Base-by-base conservation (phyloP, 1,284 basidiomycete species). In the Ganoderma sinense region DNA sequence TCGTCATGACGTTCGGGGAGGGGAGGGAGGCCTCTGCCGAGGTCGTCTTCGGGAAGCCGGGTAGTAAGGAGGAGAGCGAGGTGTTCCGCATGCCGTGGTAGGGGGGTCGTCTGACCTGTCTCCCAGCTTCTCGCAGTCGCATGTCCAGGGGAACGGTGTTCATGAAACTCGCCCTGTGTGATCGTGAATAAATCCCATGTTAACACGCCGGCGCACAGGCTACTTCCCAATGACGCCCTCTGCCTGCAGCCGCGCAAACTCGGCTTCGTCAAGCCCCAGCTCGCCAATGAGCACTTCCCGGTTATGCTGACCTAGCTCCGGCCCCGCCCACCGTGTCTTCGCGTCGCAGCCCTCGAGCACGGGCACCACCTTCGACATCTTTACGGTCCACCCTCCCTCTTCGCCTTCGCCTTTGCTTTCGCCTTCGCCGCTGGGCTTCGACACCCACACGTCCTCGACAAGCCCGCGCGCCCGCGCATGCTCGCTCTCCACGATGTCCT, bases 251-350 rank as follows among this genome's bases (percentile, higher is more conserved):
- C 76, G 77, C 11, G 75, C 74, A 26, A 91, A 77, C 60, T 87
- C 85, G 6, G 82, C 79, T 23, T 77, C 73, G 13, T 79, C 79
- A 51, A 91, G 71, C 1, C 86, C 87, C 63, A 92, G 78, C 61
- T 89, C 84, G 0, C 79, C 79, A 65, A 75, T 80, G 64, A 92
- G 77, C 31, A 92, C 86, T 70, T 90, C 86, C 41, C 86, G 83
- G 6, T 90, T 92, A 76, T 92, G 90, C 66, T 84, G 78, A 10
- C 91, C 91, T 39, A 92, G 80, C 71, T 90, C 84, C 4, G 90
- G 90, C 1, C 90, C 90, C 40, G 89, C 90, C 90, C 90, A 92
- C 68, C 83, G 84, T 4, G 90, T 90, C 73, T 82, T 81, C 10
- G 84, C 78, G 63, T 89, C 84, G 58, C 86, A 86, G 18, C 87